Conservation (phyloP, 2,329 filamentous ascomycete species). For the Colletotrichum noveboracense region DNA sequence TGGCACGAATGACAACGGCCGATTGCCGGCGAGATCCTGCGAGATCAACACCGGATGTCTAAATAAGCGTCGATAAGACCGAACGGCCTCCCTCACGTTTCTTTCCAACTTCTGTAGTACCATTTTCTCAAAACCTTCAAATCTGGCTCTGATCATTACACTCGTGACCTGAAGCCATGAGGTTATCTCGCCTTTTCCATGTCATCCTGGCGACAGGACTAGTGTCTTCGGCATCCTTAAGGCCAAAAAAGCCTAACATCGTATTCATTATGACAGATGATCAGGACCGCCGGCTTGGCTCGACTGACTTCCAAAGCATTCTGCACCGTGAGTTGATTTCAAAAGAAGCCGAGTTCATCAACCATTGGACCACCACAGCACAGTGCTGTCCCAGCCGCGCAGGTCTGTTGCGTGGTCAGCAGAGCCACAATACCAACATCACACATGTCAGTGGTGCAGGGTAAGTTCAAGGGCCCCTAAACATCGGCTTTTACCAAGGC, state of each 20-base stretch:
- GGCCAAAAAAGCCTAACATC: constrained; percentile 24
- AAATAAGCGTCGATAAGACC: background rate
- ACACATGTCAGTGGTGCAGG: constrained; percentile 25
- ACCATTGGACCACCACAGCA: constrained; percentile 32
- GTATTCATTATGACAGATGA: constrained; percentile 28
- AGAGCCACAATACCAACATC: constrained; percentile 34
- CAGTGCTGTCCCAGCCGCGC: constrained; percentile 32
- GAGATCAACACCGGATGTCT: background rate
- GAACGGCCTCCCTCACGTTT: background rate
- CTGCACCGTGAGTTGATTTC: constrained; percentile 25
- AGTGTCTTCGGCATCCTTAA: fast-evolving
- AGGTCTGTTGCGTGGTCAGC: constrained; percentile 27
- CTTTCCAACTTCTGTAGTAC: background rate
- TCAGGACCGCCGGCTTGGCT: constrained; percentile 25
- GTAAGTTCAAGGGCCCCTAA: background rate
- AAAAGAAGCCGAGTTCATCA: constrained; percentile 27
- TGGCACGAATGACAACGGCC: background rate
- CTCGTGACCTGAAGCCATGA: background rate
- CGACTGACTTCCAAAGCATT: constrained; percentile 17
- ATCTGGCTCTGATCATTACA: background rate
- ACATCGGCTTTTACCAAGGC: background rate
- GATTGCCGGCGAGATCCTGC: background rate
- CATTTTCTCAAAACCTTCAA: fast-evolving
- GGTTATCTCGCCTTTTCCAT: background rate
- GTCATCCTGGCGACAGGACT: fast-evolving